Conservation (phyloP, 2,329 filamentous ascomycete species). For the Aspergillus sojae region DNA sequence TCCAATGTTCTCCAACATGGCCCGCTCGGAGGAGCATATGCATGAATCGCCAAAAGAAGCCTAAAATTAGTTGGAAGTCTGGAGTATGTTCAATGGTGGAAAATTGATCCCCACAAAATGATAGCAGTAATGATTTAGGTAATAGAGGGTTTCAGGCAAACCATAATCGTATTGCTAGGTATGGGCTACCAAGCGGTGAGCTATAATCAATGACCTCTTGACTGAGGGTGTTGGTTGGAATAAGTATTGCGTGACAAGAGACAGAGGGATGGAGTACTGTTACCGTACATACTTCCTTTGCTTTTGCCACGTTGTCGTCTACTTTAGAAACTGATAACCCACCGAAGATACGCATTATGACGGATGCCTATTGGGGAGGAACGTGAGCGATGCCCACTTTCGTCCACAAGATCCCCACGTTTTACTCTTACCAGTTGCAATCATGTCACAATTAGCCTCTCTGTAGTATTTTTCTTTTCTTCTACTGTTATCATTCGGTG, state of each 20-base stretch:
- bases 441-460: constrained; percentile 1
- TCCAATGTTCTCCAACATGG: not conserved
- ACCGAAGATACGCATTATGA: not conserved
- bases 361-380: not conserved
- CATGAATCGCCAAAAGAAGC: not conserved
- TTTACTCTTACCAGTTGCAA: constrained; percentile 1
- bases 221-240: not conserved
- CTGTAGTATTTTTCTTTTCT: not conserved
- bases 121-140: not conserved
- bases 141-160: not conserved
- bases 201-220: not conserved
- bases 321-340: not conserved
- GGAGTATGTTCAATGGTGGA: constrained; percentile 1
- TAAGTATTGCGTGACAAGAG: not conserved
- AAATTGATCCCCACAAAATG: constrained; percentile 3
- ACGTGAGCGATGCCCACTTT: not conserved
- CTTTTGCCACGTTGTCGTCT: not conserved
- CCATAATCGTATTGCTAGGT: not conserved
- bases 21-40: not conserved
- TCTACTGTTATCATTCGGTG: not conserved
- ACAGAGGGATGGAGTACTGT: not conserved
- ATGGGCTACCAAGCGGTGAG: not conserved
- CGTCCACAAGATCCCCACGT: not conserved
- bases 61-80: not conserved
- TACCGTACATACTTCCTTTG: not conserved